These are phyloP conservation scores for Mycena kentingensis DNA, from an alignment of 768 basidiomycete genomes.

Conservation along the genomic window DNA sequence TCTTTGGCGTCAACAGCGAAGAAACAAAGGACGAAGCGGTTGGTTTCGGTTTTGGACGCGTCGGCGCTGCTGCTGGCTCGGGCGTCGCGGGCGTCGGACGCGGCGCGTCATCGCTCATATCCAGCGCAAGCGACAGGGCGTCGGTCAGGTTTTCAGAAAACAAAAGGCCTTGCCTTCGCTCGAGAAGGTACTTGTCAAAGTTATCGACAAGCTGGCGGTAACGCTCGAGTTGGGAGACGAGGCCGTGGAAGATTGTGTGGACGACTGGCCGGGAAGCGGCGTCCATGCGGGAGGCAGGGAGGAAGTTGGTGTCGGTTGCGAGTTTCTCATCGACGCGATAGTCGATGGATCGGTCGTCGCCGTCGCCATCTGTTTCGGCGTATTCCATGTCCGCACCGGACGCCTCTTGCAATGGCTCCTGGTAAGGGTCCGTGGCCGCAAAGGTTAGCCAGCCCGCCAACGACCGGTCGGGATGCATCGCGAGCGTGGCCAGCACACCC, in stretches of 20 bases:
- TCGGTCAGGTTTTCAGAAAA: constrained; percentile 93
- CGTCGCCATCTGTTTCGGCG: constrained; percentile 47
- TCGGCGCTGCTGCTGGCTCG: constrained; percentile 36
- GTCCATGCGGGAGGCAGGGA: constrained; percentile 70
- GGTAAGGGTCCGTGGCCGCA: constrained; percentile 43
- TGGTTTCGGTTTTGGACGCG: constrained; percentile 53
- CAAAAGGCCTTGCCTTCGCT: constrained; percentile 85
- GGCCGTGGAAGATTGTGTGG: constrained; percentile 76
- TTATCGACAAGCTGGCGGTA: constrained; percentile 74
- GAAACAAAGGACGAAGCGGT: constrained; percentile 64
- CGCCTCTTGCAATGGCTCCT: constrained; percentile 6
- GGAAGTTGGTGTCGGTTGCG: constrained; percentile 53
- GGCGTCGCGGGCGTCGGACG: constrained; percentile 26
- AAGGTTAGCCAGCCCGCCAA: constrained; percentile 89
- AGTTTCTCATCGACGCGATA: constrained; percentile 69
- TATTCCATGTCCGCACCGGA: constrained; percentile 19
- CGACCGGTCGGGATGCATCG: constrained; percentile 83
- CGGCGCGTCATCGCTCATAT: constrained; percentile 54
- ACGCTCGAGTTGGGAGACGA: constrained; percentile 78
- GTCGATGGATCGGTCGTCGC: constrained; percentile 83
- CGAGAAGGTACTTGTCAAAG: constrained; percentile 83
- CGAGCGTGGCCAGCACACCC: constrained; percentile 76
- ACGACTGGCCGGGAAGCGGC: constrained; percentile 76
- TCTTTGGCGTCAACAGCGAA: constrained; percentile 80
- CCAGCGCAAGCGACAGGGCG: constrained; percentile 74